Conservation (phyloP, 257 asterid species). For the Thymus quinquecostatus region DNA sequence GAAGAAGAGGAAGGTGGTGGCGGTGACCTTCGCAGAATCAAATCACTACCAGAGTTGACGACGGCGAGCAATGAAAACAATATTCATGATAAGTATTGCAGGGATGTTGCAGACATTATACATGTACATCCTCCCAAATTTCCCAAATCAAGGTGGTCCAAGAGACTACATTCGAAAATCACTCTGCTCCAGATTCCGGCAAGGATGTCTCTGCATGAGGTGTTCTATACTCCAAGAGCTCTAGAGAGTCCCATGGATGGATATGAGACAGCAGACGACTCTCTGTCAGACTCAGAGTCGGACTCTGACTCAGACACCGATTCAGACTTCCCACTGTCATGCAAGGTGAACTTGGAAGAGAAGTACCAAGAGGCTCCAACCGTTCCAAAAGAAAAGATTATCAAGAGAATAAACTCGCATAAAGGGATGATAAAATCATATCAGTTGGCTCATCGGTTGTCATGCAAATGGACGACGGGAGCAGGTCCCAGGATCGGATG, state of each 20-base stretch:
- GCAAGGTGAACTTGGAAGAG: conserved; percentile 54
- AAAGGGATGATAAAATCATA: conserved; percentile 67
- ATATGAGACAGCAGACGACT: conserved; percentile 79
- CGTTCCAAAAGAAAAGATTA: conserved; percentile 61
- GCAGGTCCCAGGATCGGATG: conserved; percentile 96
- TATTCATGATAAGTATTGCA: conserved; percentile 30
- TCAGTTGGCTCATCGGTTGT: conserved; percentile 73
- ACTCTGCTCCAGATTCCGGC: conserved; percentile 60
- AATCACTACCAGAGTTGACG: conserved; percentile 53
- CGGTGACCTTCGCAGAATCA: conserved; percentile 45
- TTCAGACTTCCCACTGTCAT: conserved; percentile 53
- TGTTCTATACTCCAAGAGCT: conserved; percentile 44
- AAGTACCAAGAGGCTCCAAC: conserved; percentile 45
- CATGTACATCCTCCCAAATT: conserved; percentile 24
- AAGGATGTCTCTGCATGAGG: conserved; percentile 42
- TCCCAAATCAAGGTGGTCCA: conserved; percentile 54
- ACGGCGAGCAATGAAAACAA: conserved; percentile 5
- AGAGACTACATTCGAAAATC: conserved; percentile 56
- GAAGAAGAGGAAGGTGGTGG: conserved; percentile 55
- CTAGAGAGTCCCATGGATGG: conserved; percentile 55
- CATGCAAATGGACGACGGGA: conserved; percentile 92
- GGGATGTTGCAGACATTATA: conserved; percentile 42
- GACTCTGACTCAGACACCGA: conserved; percentile 34
- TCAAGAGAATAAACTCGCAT: conserved; percentile 68
- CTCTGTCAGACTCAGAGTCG: conserved; percentile 51